These are phyloP conservation scores for Dalbergia cochinchinensis DNA, from an alignment of 306 rosid genomes.

Conservation along the genomic window DNA sequence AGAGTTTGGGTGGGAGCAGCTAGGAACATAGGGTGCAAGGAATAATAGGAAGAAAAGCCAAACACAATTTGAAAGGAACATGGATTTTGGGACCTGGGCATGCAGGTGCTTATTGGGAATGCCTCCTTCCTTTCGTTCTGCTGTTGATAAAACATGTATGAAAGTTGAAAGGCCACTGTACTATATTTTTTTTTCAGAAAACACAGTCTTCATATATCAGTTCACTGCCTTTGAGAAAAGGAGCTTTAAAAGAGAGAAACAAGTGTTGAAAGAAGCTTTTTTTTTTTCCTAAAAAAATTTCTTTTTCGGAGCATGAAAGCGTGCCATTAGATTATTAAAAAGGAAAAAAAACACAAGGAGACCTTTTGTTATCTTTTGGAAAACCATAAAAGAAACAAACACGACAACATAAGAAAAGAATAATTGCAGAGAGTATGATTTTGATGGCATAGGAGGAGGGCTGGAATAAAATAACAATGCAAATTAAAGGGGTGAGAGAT, in stretches of 20 bases:
- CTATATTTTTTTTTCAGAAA: neutral
- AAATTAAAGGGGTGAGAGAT: conserved; percentile 42
- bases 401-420: neutral
- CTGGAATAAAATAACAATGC: neutral
- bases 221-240: conserved; percentile 53
- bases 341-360: conserved; percentile 33
- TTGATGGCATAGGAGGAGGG: conserved; percentile 2
- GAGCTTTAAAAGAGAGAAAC: too few relatives aligned
- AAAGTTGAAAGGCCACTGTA: conserved; percentile 14
- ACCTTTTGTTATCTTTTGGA: conserved; percentile 47
- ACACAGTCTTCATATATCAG: neutral
- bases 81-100: conserved; percentile 37
- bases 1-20: neutral
- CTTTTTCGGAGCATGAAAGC: conserved; percentile 33
- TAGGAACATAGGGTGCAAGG: neutral
- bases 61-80: neutral
- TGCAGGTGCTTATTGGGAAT: conserved; percentile 36
- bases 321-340: conserved; percentile 46
- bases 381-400: conserved; percentile 33
- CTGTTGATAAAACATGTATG: conserved; percentile 36
- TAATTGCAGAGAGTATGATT: conserved; percentile 45
- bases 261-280: too few relatives aligned
- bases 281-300: too few relatives aligned
- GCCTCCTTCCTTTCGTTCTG: conserved; percentile 22
- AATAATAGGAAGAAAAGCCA: too few relatives aligned